These are phyloP conservation scores for Ricinus communis DNA, from an alignment of 345 rosid species.

Conservation along the genomic window DNA sequence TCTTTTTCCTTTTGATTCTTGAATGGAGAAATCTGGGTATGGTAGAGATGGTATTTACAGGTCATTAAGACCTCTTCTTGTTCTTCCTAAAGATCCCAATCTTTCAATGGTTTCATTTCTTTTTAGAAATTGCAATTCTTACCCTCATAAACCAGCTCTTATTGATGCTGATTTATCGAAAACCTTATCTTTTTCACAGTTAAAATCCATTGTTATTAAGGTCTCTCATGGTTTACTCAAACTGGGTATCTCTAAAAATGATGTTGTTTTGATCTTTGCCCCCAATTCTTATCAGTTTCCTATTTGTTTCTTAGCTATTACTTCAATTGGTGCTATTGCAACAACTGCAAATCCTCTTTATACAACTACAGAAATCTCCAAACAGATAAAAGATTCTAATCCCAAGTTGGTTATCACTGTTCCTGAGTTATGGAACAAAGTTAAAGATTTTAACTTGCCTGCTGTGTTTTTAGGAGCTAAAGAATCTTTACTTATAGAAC, in stretches of 20 bases:
- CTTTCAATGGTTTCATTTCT: slow-evolving; percentile 58
- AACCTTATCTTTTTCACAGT: slow-evolving; percentile 56
- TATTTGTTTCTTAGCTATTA: slow-evolving; percentile 65
- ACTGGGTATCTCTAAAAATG: slow-evolving; percentile 62
- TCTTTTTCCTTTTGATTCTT: slow-evolving; percentile 2
- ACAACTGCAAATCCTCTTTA: slow-evolving; percentile 82
- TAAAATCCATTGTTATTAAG: slow-evolving; percentile 55
- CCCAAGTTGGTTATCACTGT: slow-evolving; percentile 70
- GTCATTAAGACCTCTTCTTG: slow-evolving; percentile 57
- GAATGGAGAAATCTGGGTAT: slow-evolving; percentile 83
- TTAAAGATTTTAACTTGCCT: slow-evolving; percentile 60
- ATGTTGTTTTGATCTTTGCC: slow-evolving; percentile 65
- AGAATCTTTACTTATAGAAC: slow-evolving; percentile 8
- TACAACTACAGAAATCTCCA: slow-evolving; percentile 56
- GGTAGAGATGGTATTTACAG: slow-evolving; percentile 83
- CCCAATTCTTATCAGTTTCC: slow-evolving; percentile 81
- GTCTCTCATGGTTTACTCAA: slow-evolving; percentile 63
- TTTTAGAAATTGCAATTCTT: slow-evolving; percentile 56
- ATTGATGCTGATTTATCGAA: slow-evolving; percentile 59
- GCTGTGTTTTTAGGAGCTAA: slow-evolving; percentile 51
- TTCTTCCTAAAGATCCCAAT: slow-evolving; percentile 64
- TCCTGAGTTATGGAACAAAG: slow-evolving; percentile 56
- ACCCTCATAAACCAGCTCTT: slow-evolving; percentile 61
- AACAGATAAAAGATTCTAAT: slow-evolving; percentile 64
- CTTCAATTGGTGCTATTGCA: slow-evolving; percentile 65